Evolutionary conservation across 2,329 filamentous ascomycete species (phyloP), one percentile per base, ranked within the genome.

Genomic region (Akanthomyces lecanii): DNA sequence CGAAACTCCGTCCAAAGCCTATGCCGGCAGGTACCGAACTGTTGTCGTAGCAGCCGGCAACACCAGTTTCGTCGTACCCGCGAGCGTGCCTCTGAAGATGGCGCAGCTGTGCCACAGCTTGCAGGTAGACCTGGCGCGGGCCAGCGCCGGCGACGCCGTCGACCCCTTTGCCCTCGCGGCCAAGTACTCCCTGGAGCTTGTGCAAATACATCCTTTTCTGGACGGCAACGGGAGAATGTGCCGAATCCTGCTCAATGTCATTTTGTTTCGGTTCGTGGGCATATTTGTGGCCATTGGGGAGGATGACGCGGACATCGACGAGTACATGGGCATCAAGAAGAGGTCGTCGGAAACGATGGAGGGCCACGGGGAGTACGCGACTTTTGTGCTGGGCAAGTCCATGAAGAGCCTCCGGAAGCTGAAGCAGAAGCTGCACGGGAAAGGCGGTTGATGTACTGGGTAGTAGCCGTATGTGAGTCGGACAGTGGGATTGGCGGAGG

Each of bases 141-240:
- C 33, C 33, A 2, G 8, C 0, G 69, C 63, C 6, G 44, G 30
- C 1, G 40, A 61, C 0, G 25, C 5, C 3, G 54, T 74, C 1
- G 72, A 75, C 21, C 70, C 71, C 0, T 70, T 75, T 40, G 72
- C 70, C 0, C 40, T 74, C 1, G 72, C 69, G 0, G 51, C 71
- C 0, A 73, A 73, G n/a, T 71, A 71, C 28, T 69, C 69, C 0
- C 58, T 70, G 2, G 53, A 65, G 2, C 74, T 78, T 30, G 70
- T 77, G 12, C 68, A 69, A 5, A 77, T 77, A 2, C 74, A 78
- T 8, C 76, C 74, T 0, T 79, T 78, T 23, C 67, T 69, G 16
- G 75, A 78, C 33, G 76, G 75, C 0, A 79, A 78, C 33, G 75
- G 75, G 0, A 64, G 75, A 1, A 69, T 72, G 65, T 76, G 73